Evolutionary conservation across 1,284 basidiomycete species (phyloP), one percentile per base, ranked within the genome.

Genomic region (Calocybe gambosa): DNA sequence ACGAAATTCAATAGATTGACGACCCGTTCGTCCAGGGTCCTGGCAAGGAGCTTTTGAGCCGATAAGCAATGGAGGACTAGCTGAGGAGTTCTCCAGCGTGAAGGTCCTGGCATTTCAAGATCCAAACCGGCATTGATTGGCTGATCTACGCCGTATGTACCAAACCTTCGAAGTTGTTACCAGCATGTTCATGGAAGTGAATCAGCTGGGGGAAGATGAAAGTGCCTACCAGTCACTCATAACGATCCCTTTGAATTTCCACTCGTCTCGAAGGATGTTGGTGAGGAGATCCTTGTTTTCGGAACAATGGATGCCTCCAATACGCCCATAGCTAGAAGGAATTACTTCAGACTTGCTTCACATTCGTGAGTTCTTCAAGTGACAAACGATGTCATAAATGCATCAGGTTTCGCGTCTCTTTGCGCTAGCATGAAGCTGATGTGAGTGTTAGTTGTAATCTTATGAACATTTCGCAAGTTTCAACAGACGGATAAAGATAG

Each of bases 61-160:
- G 74, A 71, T 4, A 86, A 65, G 39, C 66, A 71, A 41, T 82
- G 79, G 20, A 72, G 68, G 13, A 84, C 70, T 39, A 84, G 73
- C 5, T 70, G 50, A 2, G 67, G 62, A 0, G 74, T 78, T 44
- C 84, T 71, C 82, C 80, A 85, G 34, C 78, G 73, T 16, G 79
- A 71, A 5, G 76, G 75, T 3, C 80, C 81, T 2, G 81, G 81
- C 81, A 85, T 85, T 61, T 86, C 82, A 18, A 85, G 71, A 56
- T 84, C 82, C 9, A 85, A 62, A 0, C 80, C 79, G 3, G 82
- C 83, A 53, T 84, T 83, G 55, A 52, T 39, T 16, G 52, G 23
- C 33, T 51, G 52, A 35, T 53, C 45, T 34, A 44, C 53, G n/a
- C 50, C 41, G 29, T 44, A 23, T 42, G 50, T 44, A 39, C 42